Evolutionary conservation across 1,284 basidiomycete genomes (phyloP), one percentile per base, ranked within the genome.

Genomic region (Cystobasidiaceae sp.): DNA sequence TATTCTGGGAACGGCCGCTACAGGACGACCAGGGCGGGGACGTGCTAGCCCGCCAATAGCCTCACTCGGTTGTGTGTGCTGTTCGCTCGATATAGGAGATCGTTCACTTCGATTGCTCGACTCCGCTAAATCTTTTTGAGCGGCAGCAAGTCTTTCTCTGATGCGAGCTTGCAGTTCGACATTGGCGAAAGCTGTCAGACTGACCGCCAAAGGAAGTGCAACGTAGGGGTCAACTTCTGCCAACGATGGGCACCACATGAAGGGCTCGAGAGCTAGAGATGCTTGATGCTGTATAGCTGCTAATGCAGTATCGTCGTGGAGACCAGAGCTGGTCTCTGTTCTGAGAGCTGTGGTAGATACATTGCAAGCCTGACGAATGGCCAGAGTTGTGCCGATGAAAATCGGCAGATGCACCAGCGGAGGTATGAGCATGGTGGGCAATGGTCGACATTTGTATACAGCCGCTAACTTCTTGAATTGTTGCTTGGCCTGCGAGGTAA

Each of bases 141-240:
- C 7, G 32, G 32, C 23, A 8, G 56, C 56, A 7, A 48, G 34
- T 4, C 13, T 19, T 30, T 59, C 27, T 34, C 64, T 60, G 34
- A 37, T 69, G 7, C 30, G 19, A n/a, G 45, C 37, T 60, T 67
- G 70, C 3, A 86, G 84, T 72, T 91, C 89, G 9, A 89, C 85
- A 68, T 89, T 90, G 2, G 85, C 84, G 77, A 90, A 79, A 15
- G 86, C 87, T 33, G 88, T 75, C 51, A 90, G 75, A 4, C 89
- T 88, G 17, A 90, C 80, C 0, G 82, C 77, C 57, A 90, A 83
- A 0, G 89, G 89, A 0, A 90, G 75, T 9, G 82, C 78, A 71
- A 82, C 82, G 0, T 86, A 88, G 15, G 86, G 81, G 73, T 91
- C 89, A 4, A 85, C 79, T 71, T 87, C 84, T 11, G 84, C 78